Evolutionary conservation across 805 yeast genomes (phyloP).

Genomic region (Cyberlindnera mycetangii): DNA sequence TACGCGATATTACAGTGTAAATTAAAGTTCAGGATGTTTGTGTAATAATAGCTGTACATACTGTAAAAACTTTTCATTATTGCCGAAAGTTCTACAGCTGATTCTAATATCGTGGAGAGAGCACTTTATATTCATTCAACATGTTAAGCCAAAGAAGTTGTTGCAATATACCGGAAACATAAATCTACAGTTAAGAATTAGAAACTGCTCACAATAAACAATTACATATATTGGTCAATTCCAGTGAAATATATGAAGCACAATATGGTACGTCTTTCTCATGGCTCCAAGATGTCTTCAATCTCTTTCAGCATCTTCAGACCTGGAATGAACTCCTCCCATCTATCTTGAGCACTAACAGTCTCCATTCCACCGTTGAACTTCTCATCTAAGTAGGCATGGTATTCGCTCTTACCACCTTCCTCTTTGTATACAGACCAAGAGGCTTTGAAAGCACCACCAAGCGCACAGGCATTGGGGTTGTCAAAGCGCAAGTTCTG

Average conservation of each 20-base stretch:
- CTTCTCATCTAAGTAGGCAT: slow-evolving; percentile 42
- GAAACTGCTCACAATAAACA: no score
- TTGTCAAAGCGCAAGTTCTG: slow-evolving; percentile 57
- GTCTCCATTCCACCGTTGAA: slow-evolving; percentile 20
- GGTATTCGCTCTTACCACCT: slow-evolving; percentile 31
- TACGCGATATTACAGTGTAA: no score
- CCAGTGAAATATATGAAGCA: background rate
- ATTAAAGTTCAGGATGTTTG: no score
- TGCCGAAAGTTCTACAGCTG: no score
- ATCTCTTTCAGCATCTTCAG: slow-evolving; percentile 19
- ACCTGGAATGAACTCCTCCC: slow-evolving; percentile 17
- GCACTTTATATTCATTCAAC: no score
- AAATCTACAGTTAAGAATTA: no score
- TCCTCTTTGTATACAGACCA: slow-evolving; percentile 48
- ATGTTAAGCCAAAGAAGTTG: no score
- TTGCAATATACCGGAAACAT: no score
- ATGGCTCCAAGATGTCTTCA: slow-evolving; percentile 11
- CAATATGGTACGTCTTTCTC: no score
- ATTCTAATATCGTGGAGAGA: no score
- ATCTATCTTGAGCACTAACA: slow-evolving; percentile 10
- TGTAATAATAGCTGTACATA: no score
- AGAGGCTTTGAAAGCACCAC: slow-evolving; percentile 83
- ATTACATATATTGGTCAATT: no score
- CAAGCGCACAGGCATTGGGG: slow-evolving; percentile 88
- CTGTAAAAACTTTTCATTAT: background rate